phyloP scores from a whole-genome alignment of 441 rosid genomes.

The Eruca vesicaria region DNA sequence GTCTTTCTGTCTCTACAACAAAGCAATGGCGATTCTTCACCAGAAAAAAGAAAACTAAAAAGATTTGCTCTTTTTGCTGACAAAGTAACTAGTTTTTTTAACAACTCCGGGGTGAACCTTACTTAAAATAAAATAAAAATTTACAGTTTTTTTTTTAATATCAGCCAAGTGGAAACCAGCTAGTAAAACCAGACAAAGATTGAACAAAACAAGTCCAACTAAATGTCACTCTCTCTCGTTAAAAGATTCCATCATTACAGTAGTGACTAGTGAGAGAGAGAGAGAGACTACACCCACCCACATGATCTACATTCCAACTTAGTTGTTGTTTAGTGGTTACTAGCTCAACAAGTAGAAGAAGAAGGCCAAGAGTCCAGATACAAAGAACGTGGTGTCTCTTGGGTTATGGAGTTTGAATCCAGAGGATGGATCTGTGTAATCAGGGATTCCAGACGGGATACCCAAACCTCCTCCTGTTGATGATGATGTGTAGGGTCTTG shows the following conservation, averaged over 20 bases:
- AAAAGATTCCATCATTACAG: slow-evolving; percentile 18
- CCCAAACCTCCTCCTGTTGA: slow-evolving; percentile 65
- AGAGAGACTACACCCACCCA: slow-evolving; percentile 31
- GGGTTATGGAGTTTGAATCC: slow-evolving; percentile 40
- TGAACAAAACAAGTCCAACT: slow-evolving; percentile 4
- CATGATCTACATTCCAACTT: slow-evolving; percentile 15
- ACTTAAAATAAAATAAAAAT: background rate
- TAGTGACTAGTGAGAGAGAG: background rate
- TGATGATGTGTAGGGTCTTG: slow-evolving; percentile 59
- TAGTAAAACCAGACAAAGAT: slow-evolving; percentile 19
- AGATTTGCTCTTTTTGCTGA: background rate
- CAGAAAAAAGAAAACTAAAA: background rate
- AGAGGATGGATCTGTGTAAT: slow-evolving; percentile 45
- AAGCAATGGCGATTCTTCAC: background rate
- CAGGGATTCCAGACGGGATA: slow-evolving; percentile 51
- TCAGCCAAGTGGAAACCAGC: slow-evolving; percentile 32
- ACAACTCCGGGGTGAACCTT: background rate
- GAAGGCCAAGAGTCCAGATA: background rate
- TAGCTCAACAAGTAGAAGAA: slow-evolving; percentile 25
- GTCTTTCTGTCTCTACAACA: background rate
- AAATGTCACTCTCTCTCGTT: background rate
- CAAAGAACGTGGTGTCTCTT: background rate
- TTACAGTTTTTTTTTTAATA: slow-evolving; percentile 20
- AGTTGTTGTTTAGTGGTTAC: background rate
- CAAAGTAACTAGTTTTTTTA: background rate